Percentiles rank a stretch among this genome's conserved stretches.
Evolutionary conservation across 1,284 basidiomycete genomes (phyloP).

Genomic region (Ceratobasidium sp.): DNA sequence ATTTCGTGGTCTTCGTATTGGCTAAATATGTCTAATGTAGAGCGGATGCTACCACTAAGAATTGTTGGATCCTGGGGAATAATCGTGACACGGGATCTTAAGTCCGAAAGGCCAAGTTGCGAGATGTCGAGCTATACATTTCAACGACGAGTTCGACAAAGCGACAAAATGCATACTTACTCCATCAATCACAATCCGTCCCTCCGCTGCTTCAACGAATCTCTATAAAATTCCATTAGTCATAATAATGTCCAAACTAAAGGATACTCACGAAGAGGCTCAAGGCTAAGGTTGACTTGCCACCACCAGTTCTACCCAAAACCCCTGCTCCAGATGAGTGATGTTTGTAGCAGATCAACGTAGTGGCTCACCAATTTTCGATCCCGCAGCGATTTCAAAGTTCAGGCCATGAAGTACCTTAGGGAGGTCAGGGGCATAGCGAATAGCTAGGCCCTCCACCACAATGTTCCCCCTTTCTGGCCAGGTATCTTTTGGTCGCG

Average conservation of each 20-base stretch:
- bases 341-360: constrained; percentile 58
- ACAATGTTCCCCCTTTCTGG: constrained; percentile 80
- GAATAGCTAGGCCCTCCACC: constrained; percentile 85
- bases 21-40: constrained; percentile 90
- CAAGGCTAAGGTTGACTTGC: constrained; percentile 62
- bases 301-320: constrained; percentile 85
- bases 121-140: constrained; percentile 75
- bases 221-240: constrained; percentile 74
- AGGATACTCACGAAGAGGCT: constrained; percentile 54
- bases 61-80: constrained; percentile 97
- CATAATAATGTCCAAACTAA: neutral
- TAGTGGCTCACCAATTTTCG: constrained; percentile 56
- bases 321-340: constrained; percentile 73
- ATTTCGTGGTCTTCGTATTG: constrained; percentile 90
- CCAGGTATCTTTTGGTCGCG: constrained; percentile 86
- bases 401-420: constrained; percentile 86
- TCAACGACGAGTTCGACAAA: too few species aligned
- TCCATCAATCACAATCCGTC: constrained; percentile 88
- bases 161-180: constrained; percentile 9
- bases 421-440: constrained; percentile 84
- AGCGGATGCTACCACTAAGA: constrained; percentile 86
- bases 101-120: constrained; percentile 86
- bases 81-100: constrained; percentile 85
- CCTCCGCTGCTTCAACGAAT: constrained; percentile 89
- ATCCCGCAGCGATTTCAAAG: constrained; percentile 79